Conservation (phyloP, 345 rosid genomes). For the Camelina laxa region DNA sequence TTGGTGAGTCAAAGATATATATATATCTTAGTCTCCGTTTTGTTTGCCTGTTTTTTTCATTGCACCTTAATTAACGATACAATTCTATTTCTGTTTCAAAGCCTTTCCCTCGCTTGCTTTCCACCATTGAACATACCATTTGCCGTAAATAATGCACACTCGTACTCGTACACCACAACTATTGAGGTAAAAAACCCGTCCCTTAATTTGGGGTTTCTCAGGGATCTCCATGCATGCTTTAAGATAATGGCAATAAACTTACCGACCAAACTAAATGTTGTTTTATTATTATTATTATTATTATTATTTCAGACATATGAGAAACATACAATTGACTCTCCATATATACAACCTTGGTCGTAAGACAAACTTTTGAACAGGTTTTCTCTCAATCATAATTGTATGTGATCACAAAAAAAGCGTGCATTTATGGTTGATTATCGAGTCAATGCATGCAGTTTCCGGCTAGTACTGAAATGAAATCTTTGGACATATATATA, state of each 20-base stretch:
- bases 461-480: slow-evolving; percentile 1
- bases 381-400: slow-evolving; percentile 36
- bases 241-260: slow-evolving; percentile 17
- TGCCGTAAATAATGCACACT: slow-evolving; percentile 63
- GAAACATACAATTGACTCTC: slow-evolving; percentile 68
- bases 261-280: slow-evolving; percentile 6
- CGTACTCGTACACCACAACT: slow-evolving; percentile 65
- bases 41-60: neutral
- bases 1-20: slow-evolving; percentile 52
- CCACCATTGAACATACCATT: slow-evolving; percentile 81
- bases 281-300: too few relatives aligned
- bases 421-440: slow-evolving; percentile 6
- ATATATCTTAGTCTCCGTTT: neutral
- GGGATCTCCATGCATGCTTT: slow-evolving; percentile 4
- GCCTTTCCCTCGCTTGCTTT: slow-evolving; percentile 11
- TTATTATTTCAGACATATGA: slow-evolving; percentile 71
- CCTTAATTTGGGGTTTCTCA: neutral
- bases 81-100: slow-evolving; percentile 5
- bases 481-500: slow-evolving; percentile 1
- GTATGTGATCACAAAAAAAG: slow-evolving; percentile 12
- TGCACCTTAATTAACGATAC: neutral
- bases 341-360: too few relatives aligned
- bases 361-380: too few relatives aligned
- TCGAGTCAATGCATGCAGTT: neutral
- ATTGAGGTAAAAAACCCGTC: slow-evolving; percentile 66